Conservation (phyloP, 2,329 filamentous ascomycete genomes). For the Cladorrhinum sp. region DNA sequence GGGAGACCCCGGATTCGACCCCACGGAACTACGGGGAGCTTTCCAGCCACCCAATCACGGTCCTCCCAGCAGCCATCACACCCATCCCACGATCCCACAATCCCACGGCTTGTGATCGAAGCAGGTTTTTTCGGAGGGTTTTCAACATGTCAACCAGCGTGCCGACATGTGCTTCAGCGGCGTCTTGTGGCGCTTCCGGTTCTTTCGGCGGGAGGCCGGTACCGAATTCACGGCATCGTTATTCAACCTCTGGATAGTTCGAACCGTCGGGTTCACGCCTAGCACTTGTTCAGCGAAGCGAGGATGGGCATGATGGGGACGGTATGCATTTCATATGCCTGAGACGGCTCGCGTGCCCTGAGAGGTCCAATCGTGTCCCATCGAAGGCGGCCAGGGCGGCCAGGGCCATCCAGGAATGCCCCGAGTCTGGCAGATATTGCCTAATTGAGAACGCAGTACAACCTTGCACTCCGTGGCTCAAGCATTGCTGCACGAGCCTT, state of each 20-base stretch:
- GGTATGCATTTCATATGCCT: conserved; percentile 13
- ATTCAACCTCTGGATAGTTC: neutral
- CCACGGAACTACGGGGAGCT: conserved; percentile 17
- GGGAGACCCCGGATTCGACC: conserved; percentile 12
- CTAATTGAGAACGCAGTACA: conserved; percentile 7
- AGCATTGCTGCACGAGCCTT: neutral
- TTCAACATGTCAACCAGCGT: neutral
- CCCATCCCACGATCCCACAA: neutral
- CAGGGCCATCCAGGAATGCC: neutral
- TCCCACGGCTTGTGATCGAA: neutral
- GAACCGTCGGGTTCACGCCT: conserved; percentile 1
- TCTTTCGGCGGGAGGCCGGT: neutral
- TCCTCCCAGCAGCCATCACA: too few relatives aligned
- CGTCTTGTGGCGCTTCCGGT: neutral
- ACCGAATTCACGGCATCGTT: neutral
- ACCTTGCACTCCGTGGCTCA: conserved; percentile 6
- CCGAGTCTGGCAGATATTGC: conserved; percentile 6
- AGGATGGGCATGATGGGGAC: conserved; percentile 15
- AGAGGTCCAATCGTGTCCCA: neutral
- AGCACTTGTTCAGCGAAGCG: neutral
- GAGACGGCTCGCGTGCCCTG: conserved; percentile 12
- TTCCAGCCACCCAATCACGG: conserved; percentile 21
- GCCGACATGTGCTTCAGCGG: conserved; percentile 3
- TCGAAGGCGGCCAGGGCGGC: neutral
- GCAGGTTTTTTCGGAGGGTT: neutral